Evolutionary conservation across 371 early-diverging fungal genomes (phyloP).

Genomic region (Parasitella parasitica): DNA sequence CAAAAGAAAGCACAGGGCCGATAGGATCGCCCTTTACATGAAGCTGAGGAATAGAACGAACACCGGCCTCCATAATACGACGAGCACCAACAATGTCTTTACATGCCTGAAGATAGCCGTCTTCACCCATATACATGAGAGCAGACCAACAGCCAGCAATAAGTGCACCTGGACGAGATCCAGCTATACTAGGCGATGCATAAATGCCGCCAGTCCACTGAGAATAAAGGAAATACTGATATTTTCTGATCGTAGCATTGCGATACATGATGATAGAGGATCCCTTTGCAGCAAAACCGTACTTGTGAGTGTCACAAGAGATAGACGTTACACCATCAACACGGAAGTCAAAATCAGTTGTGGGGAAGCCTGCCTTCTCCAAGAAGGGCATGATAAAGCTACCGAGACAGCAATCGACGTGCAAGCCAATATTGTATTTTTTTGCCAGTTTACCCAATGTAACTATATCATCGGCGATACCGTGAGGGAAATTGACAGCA

Average conservation of each 20-base stretch:
- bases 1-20: constrained; percentile 87
- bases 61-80: constrained; percentile 66
- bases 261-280: constrained; percentile 95
- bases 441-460: constrained; percentile 80
- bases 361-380: constrained; percentile 87
- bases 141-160: constrained; percentile 98
- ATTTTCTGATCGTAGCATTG: constrained; percentile 72
- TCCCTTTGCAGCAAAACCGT: constrained; percentile 97
- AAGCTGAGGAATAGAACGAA: constrained; percentile 69
- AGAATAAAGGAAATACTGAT: constrained; percentile 87
- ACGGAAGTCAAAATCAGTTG: constrained; percentile 85
- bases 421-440: constrained; percentile 82
- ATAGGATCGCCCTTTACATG: constrained; percentile 85
- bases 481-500: constrained; percentile 92
- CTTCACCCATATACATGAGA: constrained; percentile 82
- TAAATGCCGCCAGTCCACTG: constrained; percentile 98
- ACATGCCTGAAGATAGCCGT: constrained; percentile 85
- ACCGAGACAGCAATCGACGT: constrained; percentile 97
- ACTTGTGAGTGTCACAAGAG: constrained; percentile 97
- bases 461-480: constrained; percentile 90
- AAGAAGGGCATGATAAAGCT: constrained; percentile 94
- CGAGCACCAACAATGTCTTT: constrained; percentile 79
- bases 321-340: constrained; percentile 94
- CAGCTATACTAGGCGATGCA: constrained; percentile 91
- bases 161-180: constrained; percentile 92